These are phyloP conservation scores for Aspergillus sp. DNA, from an alignment of 2,329 filamentous ascomycete species.

Conservation along the genomic window DNA sequence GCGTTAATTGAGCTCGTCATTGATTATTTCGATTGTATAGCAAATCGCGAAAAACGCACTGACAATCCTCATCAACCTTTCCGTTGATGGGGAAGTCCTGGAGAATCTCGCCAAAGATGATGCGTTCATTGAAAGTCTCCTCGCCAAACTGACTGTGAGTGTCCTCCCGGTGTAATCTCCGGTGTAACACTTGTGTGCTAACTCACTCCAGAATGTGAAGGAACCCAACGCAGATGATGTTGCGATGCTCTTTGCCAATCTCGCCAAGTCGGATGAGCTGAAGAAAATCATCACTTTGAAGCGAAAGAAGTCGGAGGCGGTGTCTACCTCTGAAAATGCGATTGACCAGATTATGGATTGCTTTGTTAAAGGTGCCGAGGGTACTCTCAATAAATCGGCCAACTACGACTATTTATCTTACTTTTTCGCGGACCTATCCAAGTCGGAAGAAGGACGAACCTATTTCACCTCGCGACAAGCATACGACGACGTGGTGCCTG, in stretches of 20 bases:
- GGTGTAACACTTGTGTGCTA: constrained; percentile 1
- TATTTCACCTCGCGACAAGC: constrained; percentile 67
- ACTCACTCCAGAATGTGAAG: constrained; percentile 34
- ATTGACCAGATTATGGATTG: constrained; percentile 91
- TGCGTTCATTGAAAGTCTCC: constrained; percentile 65
- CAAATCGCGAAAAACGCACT: constrained; percentile 88
- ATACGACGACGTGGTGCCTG: constrained; percentile 76
- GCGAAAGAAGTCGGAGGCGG: constrained; percentile 58
- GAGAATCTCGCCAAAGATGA: constrained; percentile 68
- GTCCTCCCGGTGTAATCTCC: constrained; percentile 28
- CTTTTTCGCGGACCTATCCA: constrained; percentile 85
- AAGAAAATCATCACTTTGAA: constrained; percentile 61
- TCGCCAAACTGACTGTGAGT: constrained; percentile 68
- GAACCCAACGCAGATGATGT: constrained; percentile 78
- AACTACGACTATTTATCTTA: constrained; percentile 92
- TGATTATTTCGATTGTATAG: constrained; percentile 33
- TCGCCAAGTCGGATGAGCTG: constrained; percentile 70
- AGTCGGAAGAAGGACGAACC: constrained; percentile 63
- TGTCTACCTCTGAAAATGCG: constrained; percentile 63
- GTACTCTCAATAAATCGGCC: constrained; percentile 72
- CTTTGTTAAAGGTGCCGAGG: constrained; percentile 85
- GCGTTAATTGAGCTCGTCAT: too few species aligned
- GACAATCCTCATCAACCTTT: constrained; percentile 70
- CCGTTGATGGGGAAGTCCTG: constrained; percentile 70
- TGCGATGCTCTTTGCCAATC: constrained; percentile 87